Conservation (phyloP, 352 stramenopile genomes). For the Phytophthora sp. region DNA sequence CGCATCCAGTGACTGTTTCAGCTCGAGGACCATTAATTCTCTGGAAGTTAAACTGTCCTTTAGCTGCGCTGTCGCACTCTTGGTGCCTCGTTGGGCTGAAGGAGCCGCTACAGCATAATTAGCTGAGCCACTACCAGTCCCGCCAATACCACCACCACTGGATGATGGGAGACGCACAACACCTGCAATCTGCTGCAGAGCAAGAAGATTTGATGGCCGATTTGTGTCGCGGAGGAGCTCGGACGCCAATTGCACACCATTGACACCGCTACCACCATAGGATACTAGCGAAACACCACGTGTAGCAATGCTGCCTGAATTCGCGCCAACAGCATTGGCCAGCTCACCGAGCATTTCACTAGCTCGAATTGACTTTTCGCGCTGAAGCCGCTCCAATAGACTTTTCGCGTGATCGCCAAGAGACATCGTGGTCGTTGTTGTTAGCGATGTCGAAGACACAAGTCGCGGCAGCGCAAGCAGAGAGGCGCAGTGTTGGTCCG, state of each 20-base stretch:
- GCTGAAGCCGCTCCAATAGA: constrained; percentile 73
- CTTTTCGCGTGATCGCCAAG: constrained; percentile 77
- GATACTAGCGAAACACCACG: constrained; percentile 80
- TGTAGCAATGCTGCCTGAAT: constrained; percentile 71
- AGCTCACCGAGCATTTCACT: constrained; percentile 87
- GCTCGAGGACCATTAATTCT: constrained; percentile 85
- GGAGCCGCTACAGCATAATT: constrained; percentile 39
- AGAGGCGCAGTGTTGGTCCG: constrained; percentile 84
- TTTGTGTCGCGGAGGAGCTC: constrained; percentile 90
- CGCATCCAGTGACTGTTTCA: constrained; percentile 88
- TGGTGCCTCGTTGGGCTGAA: constrained; percentile 46
- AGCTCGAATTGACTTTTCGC: constrained; percentile 86
- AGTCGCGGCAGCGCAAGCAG: constrained; percentile 79
- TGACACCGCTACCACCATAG: constrained; percentile 82
- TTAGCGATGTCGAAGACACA: constrained; percentile 81
- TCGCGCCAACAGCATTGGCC: constrained; percentile 77
- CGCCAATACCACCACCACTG: constrained; percentile 28
- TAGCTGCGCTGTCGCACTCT: constrained; percentile 42
- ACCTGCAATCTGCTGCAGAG: constrained; percentile 45
- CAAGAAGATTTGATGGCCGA: constrained; percentile 65
- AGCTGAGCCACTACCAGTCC: constrained; percentile 29
- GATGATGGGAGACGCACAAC: constrained; percentile 43
- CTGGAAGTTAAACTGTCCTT: constrained; percentile 82
- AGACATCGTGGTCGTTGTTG: constrained; percentile 70
- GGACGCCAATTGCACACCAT: constrained; percentile 88